These are phyloP conservation scores for Leccinum sublutescens DNA, from an alignment of 768 basidiomycete genomes.

Conservation along the genomic window DNA sequence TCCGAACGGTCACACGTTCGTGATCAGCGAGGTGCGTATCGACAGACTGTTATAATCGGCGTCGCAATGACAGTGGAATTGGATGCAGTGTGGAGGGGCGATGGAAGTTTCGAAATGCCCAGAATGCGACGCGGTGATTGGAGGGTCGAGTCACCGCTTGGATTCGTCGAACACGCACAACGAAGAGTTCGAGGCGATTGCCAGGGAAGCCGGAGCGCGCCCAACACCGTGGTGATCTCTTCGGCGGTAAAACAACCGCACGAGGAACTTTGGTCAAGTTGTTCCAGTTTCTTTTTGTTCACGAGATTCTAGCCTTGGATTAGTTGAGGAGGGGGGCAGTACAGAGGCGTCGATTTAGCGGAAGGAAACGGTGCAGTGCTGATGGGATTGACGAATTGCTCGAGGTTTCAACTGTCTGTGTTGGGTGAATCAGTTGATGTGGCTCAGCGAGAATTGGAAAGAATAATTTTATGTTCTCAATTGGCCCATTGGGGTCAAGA, in stretches of 20 bases:
- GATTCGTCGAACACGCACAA: constrained; percentile 43
- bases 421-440: no score
- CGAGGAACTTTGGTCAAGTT: not conserved
- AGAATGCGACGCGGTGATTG: constrained; percentile 56
- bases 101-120: constrained; percentile 48
- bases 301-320: not conserved
- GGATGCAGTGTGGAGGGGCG: constrained; percentile 56
- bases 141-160: constrained; percentile 45
- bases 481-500: not conserved
- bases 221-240: constrained; percentile 19
- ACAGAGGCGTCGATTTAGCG: not conserved
- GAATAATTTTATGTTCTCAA: no score
- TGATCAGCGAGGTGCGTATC: constrained; percentile 49
- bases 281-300: not conserved
- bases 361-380: not conserved
- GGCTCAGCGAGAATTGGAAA: no score
- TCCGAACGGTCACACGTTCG: constrained; percentile 60
- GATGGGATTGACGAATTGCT: not conserved
- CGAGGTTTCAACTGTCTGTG: no score
- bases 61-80: not conserved
- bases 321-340: not conserved
- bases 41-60: not conserved
- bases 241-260: not conserved
- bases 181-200: constrained; percentile 47
- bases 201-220: constrained; percentile 29